phyloP scores from a whole-genome alignment of 2,329 filamentous ascomycete genomes.

The Aaosphaeria arxii region DNA sequence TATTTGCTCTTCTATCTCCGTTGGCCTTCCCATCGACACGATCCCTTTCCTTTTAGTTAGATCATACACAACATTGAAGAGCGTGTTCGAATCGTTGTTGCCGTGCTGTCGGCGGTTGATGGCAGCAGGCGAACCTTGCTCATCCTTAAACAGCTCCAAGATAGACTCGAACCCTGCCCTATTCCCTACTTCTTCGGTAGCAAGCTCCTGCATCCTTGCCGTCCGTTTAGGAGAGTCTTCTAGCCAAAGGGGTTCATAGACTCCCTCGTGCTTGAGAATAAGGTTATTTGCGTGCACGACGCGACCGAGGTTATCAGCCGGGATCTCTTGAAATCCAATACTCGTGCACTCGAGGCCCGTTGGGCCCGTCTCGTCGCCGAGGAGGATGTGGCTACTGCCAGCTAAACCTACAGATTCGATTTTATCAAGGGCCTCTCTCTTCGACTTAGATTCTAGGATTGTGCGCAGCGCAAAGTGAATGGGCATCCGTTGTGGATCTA shows the following conservation, averaged over 20 bases:
- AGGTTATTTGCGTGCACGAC: slow-evolving; percentile 47
- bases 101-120: slow-evolving; percentile 25
- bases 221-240: slow-evolving; percentile 39
- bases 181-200: slow-evolving; percentile 11
- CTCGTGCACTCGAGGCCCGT: slow-evolving; percentile 51
- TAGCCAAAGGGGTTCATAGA: slow-evolving; percentile 42
- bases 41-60: slow-evolving; percentile 27
- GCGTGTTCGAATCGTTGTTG: slow-evolving; percentile 26
- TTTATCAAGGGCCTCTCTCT: slow-evolving; percentile 44
- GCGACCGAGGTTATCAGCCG: slow-evolving; percentile 29
- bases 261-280: slow-evolving; percentile 35
- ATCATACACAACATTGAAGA: slow-evolving; percentile 39
- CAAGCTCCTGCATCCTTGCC: slow-evolving; percentile 28
- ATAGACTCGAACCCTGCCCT: slow-evolving; percentile 26
- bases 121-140: slow-evolving; percentile 36
- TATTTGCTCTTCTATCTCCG: slow-evolving; percentile 23
- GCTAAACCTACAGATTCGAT: slow-evolving; percentile 51
- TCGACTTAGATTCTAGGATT: slow-evolving; percentile 52
- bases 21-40: slow-evolving; percentile 29
- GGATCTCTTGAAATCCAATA: slow-evolving; percentile 28
- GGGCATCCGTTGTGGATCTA: slow-evolving; percentile 52
- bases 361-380: slow-evolving; percentile 48
- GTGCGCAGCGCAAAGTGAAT: slow-evolving; percentile 60
- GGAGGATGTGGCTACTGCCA: slow-evolving; percentile 52
- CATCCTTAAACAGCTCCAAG: slow-evolving; percentile 40